These are phyloP conservation scores for Graphilbum fragrans DNA, from an alignment of 2,329 filamentous ascomycete species.

Conservation along the genomic window DNA sequence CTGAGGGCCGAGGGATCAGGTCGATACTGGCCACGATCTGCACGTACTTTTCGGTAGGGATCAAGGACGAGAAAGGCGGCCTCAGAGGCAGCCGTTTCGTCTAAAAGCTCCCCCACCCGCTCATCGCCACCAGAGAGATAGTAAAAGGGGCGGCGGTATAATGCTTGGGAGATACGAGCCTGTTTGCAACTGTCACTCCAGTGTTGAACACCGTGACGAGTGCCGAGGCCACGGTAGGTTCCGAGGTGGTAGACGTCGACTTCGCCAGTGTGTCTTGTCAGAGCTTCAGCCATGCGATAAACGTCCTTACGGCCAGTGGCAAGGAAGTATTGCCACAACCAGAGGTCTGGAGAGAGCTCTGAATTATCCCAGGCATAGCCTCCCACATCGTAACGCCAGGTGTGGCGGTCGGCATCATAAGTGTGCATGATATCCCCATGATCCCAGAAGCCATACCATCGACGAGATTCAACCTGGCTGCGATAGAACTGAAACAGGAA, in stretches of 20 bases:
- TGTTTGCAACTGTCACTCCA: constrained; percentile 50
- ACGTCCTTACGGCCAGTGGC: constrained; percentile 44
- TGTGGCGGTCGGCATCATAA: constrained; percentile 45
- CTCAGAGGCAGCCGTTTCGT: no score
- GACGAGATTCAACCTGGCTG: constrained; percentile 39
- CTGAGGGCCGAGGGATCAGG: no score
- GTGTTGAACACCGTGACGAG: constrained; percentile 50
- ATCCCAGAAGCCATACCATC: constrained; percentile 54
- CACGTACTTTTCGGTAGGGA: no score
- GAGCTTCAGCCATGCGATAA: constrained; percentile 45
- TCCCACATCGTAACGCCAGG: constrained; percentile 51
- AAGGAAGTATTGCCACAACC: constrained; percentile 51
- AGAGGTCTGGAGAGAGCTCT: constrained; percentile 49
- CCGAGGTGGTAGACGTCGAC: constrained; percentile 52
- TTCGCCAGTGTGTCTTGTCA: constrained; percentile 46
- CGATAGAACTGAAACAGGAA: constrained; percentile 45
- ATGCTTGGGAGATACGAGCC: constrained; percentile 47
- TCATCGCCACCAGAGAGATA: no score
- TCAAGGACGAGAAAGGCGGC: no score
- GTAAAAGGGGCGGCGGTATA: no score
- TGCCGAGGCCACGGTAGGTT: constrained; percentile 45
- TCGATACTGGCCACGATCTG: no score
- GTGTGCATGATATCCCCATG: constrained; percentile 52
- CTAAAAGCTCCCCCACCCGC: no score
- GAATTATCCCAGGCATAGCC: constrained; percentile 56